Evolutionary conservation across 352 stramenopile species (phyloP), one percentile per base, ranked within the genome.

Genomic region (Phytophthora ohioensis): DNA sequence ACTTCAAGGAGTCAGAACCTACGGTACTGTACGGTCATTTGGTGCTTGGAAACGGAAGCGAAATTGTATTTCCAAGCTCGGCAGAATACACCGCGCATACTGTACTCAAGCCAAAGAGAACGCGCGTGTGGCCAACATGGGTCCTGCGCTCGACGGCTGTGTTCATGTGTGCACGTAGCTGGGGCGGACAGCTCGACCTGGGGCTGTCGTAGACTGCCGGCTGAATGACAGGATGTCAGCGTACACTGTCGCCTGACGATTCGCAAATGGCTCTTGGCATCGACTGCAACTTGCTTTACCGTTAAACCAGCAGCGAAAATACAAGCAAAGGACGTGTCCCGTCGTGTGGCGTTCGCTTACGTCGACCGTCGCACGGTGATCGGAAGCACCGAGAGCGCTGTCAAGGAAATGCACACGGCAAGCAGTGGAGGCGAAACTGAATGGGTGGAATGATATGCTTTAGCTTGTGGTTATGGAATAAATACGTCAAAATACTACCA

Each of bases 401-500:
- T 7, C 17, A 13, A 51, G 36, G 48, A 30, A 67, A 27, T 43
- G 47, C 49, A 56, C 42, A 34, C 45, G 30, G 38, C 53, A 51
- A 60, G 21, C 21, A 27, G 1, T 27, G 21, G 21, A 27, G 21
- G 21, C 21, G 21, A 27, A 27, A 27, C 21, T 27, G 13, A 46
- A 27, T 46, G 41, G 17, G 11, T 10, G 21, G 7, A 21, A 46
- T 46, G 11, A 46, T 34, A 8, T 45, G 34, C 39, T 67, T 57
- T n/a, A 47, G 27, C n/a, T 38, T 64, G 27, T 61, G 35, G 21
- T 56, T 64, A 63, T 51, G 30, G 32, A 71, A 75, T 72, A 71
- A 75, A 72, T 68, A 75, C 68, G 68, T 68, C 55, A 68, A 74
- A 69, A 52, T 66, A 57, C 53, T 66, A 57, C 67, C 53, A 69